Evolutionary conservation across 441 rosid genomes (phyloP).

Genomic region (Geranium incanum): DNA sequence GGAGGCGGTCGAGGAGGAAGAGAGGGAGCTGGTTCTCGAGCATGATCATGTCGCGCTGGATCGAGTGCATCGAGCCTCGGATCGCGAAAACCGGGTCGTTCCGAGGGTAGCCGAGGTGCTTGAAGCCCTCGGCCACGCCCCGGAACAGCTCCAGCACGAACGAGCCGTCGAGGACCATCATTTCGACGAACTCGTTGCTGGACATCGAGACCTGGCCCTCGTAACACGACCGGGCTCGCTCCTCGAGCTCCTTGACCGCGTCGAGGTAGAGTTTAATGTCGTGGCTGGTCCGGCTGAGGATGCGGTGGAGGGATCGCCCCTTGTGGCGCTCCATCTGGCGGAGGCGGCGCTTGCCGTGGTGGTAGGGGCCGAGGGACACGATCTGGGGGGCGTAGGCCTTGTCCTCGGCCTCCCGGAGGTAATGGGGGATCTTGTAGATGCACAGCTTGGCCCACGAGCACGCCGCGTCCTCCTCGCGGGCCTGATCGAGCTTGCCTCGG

Average conservation of each 20-base stretch:
- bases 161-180: slow-evolving; percentile 85
- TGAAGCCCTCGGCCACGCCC: slow-evolving; percentile 65
- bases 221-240: slow-evolving; percentile 57
- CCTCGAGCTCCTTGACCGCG: slow-evolving; percentile 57
- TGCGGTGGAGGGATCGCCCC: slow-evolving; percentile 60
- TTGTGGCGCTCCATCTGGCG: slow-evolving; percentile 73
- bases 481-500: slow-evolving; percentile 52
- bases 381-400: slow-evolving; percentile 69
- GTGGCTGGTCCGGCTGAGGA: slow-evolving; percentile 51
- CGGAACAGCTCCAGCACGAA: slow-evolving; percentile 66
- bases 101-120: slow-evolving; percentile 55
- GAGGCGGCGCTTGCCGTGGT: slow-evolving; percentile 58
- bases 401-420: slow-evolving; percentile 64
- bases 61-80: slow-evolving; percentile 82
- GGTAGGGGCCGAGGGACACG: slow-evolving; percentile 76
- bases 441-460: slow-evolving; percentile 51
- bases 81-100: slow-evolving; percentile 73
- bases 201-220: slow-evolving; percentile 45
- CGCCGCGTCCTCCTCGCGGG: slow-evolving; percentile 52
- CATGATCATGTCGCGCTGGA: slow-evolving; percentile 88
- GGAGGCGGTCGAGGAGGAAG: slow-evolving; percentile 52
- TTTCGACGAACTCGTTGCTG: slow-evolving; percentile 69
- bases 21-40: slow-evolving; percentile 80
- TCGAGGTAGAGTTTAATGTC: slow-evolving; percentile 49
- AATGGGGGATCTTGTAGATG: slow-evolving; percentile 70